These are phyloP conservation scores for Bacterosira constricta DNA, from an alignment of 108 stramenopile species.

Conservation along the genomic window DNA sequence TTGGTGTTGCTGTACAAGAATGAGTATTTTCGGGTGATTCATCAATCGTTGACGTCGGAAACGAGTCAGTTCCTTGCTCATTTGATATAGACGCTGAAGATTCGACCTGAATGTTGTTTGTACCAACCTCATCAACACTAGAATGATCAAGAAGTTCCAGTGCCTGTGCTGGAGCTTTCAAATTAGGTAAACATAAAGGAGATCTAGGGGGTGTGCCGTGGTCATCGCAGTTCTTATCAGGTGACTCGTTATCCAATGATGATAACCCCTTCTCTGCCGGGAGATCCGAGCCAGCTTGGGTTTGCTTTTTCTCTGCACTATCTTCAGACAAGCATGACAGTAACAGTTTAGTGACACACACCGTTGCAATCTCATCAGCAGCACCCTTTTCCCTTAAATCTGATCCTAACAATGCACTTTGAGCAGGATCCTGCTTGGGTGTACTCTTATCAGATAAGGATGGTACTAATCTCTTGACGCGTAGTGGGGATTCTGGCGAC, in stretches of 20 bases:
- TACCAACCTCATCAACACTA: neutral
- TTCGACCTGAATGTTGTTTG: neutral
- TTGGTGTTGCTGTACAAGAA: neutral
- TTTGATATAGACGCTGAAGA: neutral
- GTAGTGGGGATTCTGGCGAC: constrained; percentile 21
- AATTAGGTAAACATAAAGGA: neutral
- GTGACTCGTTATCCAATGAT: neutral
- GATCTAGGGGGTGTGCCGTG: neutral
- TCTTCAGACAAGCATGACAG: neutral
- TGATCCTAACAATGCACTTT: neutral
- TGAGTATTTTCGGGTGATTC: too few species aligned
- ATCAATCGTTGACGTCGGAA: neutral
- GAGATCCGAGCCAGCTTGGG: neutral
- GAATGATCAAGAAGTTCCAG: neutral
- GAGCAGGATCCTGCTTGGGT: neutral
- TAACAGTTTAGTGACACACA: neutral
- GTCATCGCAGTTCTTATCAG: neutral
- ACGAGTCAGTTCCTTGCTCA: neutral
- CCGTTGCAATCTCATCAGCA: neutral
- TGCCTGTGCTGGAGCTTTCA: neutral
- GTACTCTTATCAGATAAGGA: neutral
- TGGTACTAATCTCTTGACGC: constrained; percentile 3
- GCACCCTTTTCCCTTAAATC: neutral
- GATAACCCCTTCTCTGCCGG: neutral
- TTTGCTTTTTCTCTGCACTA: neutral